A percentile compares a stretch with the other conserved stretches of the same genome.
Evolutionary conservation across 2,329 filamentous ascomycete species (phyloP).

Genomic region (Arthrobotrys entomopaga): DNA sequence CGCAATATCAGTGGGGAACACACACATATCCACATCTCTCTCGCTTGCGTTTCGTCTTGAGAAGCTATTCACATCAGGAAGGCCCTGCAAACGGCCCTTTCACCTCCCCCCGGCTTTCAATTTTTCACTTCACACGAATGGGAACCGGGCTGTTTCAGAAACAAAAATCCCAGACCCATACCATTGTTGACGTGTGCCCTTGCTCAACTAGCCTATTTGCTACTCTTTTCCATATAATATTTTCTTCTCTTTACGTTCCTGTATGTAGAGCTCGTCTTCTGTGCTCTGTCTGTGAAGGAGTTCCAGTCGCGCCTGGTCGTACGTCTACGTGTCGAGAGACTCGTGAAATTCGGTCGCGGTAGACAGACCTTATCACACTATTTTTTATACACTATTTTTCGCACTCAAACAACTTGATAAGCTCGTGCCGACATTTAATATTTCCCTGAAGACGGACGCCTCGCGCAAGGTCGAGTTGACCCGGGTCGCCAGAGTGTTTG

Average conservation of each 20-base stretch:
- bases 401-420: too few relatives aligned
- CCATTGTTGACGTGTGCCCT: conserved; percentile 8
- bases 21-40: not conserved
- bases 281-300: not conserved
- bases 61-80: conserved; percentile 9
- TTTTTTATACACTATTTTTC: too few relatives aligned
- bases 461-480: too few relatives aligned
- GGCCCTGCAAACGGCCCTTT: conserved; percentile 17
- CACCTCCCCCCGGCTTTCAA: too few relatives aligned
- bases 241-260: not conserved
- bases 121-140: not conserved
- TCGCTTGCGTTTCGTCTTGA: conserved; percentile 46
- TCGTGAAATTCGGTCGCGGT: too few relatives aligned
- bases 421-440: too few relatives aligned
- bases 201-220: not conserved
- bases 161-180: not conserved
- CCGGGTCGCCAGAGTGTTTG: too few relatives aligned
- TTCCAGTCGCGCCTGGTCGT: too few relatives aligned
- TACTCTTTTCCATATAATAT: conserved; percentile 5
- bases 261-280: not conserved
- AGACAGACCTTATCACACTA: too few relatives aligned
- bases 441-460: too few relatives aligned
- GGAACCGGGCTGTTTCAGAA: conserved; percentile 26
- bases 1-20: too few relatives aligned
- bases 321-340: too few relatives aligned